phyloP scores from a whole-genome alignment of 805 yeast genomes.

The Wickerhamomyces silvicola region DNA sequence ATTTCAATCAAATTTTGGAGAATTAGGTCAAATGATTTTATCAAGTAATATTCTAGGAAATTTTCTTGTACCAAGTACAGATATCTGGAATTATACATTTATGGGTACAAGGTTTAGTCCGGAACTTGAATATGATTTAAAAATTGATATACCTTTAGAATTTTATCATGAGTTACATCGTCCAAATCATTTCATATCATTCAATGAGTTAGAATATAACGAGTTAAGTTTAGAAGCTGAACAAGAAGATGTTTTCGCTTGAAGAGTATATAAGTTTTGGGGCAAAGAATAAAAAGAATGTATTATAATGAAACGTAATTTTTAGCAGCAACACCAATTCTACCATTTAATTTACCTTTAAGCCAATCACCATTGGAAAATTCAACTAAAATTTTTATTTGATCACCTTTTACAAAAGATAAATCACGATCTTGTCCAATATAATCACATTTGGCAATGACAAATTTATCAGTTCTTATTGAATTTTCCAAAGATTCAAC shows the following conservation, averaged over 20 bases:
- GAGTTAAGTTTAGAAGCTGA: slow-evolving; percentile 51
- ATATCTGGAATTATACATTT: slow-evolving; percentile 87
- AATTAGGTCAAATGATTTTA: slow-evolving; percentile 59
- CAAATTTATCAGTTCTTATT: slow-evolving; percentile 20
- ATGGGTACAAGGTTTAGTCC: slow-evolving; percentile 79
- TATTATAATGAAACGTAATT: slow-evolving; percentile 12
- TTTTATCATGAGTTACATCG: slow-evolving; percentile 86
- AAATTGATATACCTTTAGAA: slow-evolving; percentile 71
- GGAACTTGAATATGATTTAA: slow-evolving; percentile 52
- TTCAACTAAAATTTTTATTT: slow-evolving; percentile 30
- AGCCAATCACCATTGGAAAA: slow-evolving; percentile 16
- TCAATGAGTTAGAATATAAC: slow-evolving; percentile 56
- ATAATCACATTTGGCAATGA: slow-evolving; percentile 36
- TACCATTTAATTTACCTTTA: slow-evolving; percentile 17
- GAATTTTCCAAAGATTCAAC: slow-evolving; percentile 2
- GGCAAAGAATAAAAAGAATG: not conserved
- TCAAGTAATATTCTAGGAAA: slow-evolving; percentile 75
- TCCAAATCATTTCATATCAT: slow-evolving; percentile 77
- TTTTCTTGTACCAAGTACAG: slow-evolving; percentile 78
- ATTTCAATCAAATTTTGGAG: slow-evolving; percentile 53
- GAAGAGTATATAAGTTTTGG: not conserved
- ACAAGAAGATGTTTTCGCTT: slow-evolving; percentile 56
- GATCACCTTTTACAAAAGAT: slow-evolving; percentile 36
- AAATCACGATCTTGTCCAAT: slow-evolving; percentile 36
- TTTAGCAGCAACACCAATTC: slow-evolving; percentile 16